Conservation (phyloP, 768 basidiomycete genomes). For the Panaeolus papilionaceus region DNA sequence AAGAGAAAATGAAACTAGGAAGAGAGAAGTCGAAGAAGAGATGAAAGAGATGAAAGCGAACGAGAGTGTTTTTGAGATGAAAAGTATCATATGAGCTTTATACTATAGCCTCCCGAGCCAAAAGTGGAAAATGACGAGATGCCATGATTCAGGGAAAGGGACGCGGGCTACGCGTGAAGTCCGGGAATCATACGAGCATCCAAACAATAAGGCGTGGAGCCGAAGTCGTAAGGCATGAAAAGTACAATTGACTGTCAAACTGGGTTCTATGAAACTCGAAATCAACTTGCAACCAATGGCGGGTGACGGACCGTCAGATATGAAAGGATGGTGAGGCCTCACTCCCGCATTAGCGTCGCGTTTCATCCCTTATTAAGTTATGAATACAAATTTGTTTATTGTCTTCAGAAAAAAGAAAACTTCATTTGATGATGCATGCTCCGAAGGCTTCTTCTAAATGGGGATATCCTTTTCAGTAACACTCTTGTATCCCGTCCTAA, state of each 20-base stretch:
- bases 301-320: not conserved
- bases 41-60: not conserved
- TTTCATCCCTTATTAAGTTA: conserved; percentile 12
- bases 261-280: conserved; percentile 13
- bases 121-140: not conserved
- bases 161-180: conserved; percentile 11
- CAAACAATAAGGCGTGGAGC: conserved; percentile 12
- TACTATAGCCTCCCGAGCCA: not conserved
- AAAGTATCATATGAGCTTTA: conserved; percentile 1
- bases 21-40: not conserved
- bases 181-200: conserved; percentile 13
- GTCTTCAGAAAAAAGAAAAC: conserved; percentile 10
- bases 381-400: conserved; percentile 13
- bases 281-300: conserved; percentile 2
- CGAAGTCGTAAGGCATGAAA: conserved; percentile 11
- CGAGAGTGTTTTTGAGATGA: not conserved
- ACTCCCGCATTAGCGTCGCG: conserved; percentile 7
- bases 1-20: not conserved
- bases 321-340: not conserved
- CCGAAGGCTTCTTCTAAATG: not conserved
- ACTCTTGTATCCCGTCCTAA: conserved; percentile 30
- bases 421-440: conserved; percentile 11
- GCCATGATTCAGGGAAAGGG: not conserved
- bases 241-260: conserved; percentile 13
- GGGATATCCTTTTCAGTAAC: conserved; percentile 32